These are phyloP conservation scores for Telfairia occidentalis DNA, from an alignment of 331 rosid genomes.

Conservation along the genomic window DNA sequence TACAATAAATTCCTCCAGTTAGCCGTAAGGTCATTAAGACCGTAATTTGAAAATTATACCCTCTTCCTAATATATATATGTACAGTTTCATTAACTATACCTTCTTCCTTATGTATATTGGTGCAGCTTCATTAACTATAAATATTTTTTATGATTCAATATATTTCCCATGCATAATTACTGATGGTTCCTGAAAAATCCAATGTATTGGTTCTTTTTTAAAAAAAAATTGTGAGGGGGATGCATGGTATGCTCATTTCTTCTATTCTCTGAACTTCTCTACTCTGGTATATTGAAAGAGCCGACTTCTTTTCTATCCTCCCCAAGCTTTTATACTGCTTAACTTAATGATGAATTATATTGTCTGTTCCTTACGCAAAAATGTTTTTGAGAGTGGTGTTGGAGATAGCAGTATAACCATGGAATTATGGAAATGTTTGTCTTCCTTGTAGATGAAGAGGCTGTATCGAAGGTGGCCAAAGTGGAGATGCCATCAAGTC, in stretches of 20 bases:
- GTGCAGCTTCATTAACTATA: background rate
- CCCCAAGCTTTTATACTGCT: background rate
- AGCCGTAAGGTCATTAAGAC: too few species aligned
- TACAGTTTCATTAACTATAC: too few species aligned
- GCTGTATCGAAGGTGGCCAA: slow-evolving; percentile 63
- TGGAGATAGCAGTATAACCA: background rate
- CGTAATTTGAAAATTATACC: too few species aligned
- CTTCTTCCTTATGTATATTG: background rate
- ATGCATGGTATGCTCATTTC: background rate
- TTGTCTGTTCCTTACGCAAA: background rate
- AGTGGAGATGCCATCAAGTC: slow-evolving; percentile 53
- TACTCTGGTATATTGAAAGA: background rate
- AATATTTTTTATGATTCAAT: background rate
- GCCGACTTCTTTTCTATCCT: background rate
- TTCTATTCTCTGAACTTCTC: background rate
- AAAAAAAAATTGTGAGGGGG: background rate
- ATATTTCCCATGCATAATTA: background rate
- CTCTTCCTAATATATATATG: too few species aligned
- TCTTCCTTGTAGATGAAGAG: slow-evolving; percentile 50
- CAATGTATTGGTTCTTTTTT: background rate
- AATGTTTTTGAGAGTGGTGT: background rate
- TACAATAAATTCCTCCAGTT: background rate
- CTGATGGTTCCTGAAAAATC: background rate
- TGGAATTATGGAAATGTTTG: background rate
- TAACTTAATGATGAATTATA: background rate